These are phyloP conservation scores for Mucor saturninus DNA, from an alignment of 371 early-diverging fungal genomes.

Conservation along the genomic window DNA sequence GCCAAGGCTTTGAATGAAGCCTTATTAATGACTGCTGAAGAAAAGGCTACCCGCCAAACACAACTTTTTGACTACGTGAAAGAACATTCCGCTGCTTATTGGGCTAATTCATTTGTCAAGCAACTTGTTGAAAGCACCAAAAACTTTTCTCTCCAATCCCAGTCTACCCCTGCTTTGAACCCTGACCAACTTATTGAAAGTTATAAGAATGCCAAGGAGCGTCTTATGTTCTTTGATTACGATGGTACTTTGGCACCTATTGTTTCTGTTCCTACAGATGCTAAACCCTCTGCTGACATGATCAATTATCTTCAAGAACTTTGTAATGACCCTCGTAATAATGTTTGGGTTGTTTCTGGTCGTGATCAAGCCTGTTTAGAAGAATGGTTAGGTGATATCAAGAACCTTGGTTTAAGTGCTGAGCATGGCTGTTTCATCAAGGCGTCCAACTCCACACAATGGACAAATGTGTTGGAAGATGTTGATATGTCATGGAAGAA, in stretches of 20 bases:
- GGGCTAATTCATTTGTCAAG: conserved; percentile 85
- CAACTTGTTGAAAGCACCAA: conserved; percentile 42
- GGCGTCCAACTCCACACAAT: conserved; percentile 75
- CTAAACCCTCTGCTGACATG: conserved; percentile 71
- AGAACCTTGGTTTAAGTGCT: conserved; percentile 83
- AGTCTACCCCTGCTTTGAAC: conserved; percentile 74
- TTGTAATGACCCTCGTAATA: conserved; percentile 77
- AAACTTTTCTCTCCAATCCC: conserved; percentile 45
- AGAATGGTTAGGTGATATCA: conserved; percentile 78
- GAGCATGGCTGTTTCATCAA: conserved; percentile 95
- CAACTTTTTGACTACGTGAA: conserved; percentile 84
- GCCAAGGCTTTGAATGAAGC: conserved; percentile 90
- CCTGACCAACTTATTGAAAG: conserved; percentile 32
- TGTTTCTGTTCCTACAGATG: conserved; percentile 73
- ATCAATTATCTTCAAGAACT: conserved; percentile 65
- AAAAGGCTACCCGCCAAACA: conserved; percentile 78
- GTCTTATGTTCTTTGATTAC: conserved; percentile 86
- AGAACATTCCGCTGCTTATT: conserved; percentile 86
- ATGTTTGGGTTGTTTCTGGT: conserved; percentile 92
- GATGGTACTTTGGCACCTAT: conserved; percentile 89
- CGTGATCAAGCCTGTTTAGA: conserved; percentile 87
- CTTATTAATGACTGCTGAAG: conserved; percentile 77
- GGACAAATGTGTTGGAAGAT: conserved; percentile 83
- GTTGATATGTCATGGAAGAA: conserved; percentile 90
- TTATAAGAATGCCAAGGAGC: conserved; percentile 61